Evolutionary conservation across 148 eudicot genomes (phyloP).

Genomic region (Dianthus caryophyllus): DNA sequence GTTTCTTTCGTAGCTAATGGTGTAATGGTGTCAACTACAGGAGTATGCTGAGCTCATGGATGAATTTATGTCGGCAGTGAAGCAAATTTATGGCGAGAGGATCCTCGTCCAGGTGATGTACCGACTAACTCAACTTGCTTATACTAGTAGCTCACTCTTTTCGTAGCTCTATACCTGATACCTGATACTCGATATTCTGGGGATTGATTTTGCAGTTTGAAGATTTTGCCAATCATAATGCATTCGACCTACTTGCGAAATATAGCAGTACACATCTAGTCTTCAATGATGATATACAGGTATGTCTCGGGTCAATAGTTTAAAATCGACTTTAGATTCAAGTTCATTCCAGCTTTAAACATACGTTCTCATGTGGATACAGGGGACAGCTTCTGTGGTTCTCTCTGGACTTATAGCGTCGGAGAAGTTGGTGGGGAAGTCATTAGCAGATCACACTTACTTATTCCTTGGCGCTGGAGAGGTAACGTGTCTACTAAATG

Average conservation of each 20-base stretch:
- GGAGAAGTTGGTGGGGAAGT: constrained; percentile 60
- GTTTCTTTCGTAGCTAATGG: not conserved
- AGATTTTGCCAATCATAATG: constrained; percentile 96
- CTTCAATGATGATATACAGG: constrained; percentile 98
- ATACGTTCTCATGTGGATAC: constrained; percentile 7
- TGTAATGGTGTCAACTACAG: constrained; percentile 28
- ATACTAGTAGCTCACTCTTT: not conserved
- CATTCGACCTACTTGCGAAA: constrained; percentile 77
- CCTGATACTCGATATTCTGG: not conserved
- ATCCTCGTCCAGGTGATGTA: constrained; percentile 77
- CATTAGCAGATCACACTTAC: constrained; percentile 77
- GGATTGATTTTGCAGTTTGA: constrained; percentile 63
- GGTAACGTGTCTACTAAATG: constrained; percentile 36
- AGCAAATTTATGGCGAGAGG: constrained; percentile 92
- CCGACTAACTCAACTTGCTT: not conserved
- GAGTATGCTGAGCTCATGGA: constrained; percentile 89
- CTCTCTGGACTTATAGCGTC: constrained; percentile 83
- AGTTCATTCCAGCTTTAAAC: not conserved
- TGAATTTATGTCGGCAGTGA: constrained; percentile 92
- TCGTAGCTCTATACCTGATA: not conserved
- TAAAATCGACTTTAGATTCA: not conserved
- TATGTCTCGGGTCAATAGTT: constrained; percentile 20
- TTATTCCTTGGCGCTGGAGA: constrained; percentile 97
- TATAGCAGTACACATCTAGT: constrained; percentile 89
- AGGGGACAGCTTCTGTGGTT: constrained; percentile 98